Conservation (phyloP, 306 rosid species). For the Oxytropis ochrocephala region DNA sequence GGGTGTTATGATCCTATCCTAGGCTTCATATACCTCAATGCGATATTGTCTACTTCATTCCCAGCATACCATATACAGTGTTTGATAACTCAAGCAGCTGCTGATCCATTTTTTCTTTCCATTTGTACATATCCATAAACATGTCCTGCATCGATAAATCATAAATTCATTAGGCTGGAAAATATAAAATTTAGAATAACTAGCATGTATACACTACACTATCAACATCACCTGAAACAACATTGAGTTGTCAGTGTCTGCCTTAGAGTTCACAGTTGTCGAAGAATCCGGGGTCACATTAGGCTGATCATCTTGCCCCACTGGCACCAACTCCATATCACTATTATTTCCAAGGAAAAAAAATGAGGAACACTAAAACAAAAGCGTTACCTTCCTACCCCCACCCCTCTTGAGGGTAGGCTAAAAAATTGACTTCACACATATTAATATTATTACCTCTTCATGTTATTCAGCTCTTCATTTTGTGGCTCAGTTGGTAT, state of each 20-base stretch:
- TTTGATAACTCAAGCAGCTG: slow-evolving; percentile 58
- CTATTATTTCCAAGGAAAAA: slow-evolving; percentile 31
- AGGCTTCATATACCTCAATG: slow-evolving; percentile 20
- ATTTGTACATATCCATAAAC: slow-evolving; percentile 62
- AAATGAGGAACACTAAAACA: slow-evolving; percentile 9
- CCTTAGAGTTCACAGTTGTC: slow-evolving; percentile 54
- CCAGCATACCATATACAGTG: slow-evolving; percentile 50
- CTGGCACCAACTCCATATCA: slow-evolving; percentile 32
- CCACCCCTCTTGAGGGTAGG: neutral
- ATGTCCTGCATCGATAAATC: slow-evolving; percentile 46
- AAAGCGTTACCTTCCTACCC: too few relatives aligned
- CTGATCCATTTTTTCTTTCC: slow-evolving; percentile 77
- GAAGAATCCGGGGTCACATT: slow-evolving; percentile 75
- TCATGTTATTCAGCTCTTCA: slow-evolving; percentile 36
- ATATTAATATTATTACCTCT: slow-evolving; percentile 48
- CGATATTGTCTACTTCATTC: slow-evolving; percentile 30
- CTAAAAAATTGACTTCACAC: neutral
- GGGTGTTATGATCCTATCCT: slow-evolving; percentile 34
- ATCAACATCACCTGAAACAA: slow-evolving; percentile 62
- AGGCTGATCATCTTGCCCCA: slow-evolving; percentile 45
- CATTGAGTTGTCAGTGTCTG: slow-evolving; percentile 51
- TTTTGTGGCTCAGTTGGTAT: slow-evolving; percentile 33
- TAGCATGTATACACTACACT: neutral
- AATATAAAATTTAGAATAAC: neutral
- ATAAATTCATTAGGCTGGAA: neutral